Evolutionary conservation across 257 asterid species (phyloP).

Genomic region (Parsonsia alboflavescens): DNA sequence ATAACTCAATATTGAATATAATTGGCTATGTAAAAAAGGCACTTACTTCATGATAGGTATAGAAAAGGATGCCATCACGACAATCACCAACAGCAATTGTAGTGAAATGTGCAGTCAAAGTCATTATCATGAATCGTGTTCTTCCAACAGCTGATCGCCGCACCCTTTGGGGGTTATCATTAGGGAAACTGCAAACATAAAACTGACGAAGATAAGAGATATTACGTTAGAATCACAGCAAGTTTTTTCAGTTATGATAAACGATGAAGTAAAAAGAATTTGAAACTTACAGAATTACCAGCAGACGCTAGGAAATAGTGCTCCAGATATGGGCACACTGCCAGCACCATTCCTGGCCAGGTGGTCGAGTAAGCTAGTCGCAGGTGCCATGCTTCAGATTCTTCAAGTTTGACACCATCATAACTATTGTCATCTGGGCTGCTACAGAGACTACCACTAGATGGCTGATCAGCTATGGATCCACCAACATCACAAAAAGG

Average conservation of each 20-base stretch:
- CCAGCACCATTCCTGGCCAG: constrained; percentile 87
- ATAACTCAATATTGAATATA: background rate
- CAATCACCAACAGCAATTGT: constrained; percentile 99
- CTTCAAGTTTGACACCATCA: constrained; percentile 78
- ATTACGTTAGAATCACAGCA: background rate
- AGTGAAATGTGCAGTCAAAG: constrained; percentile 72
- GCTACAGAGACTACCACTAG: constrained; percentile 70
- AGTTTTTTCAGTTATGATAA: constrained; percentile 1
- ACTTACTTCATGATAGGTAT: constrained; percentile 79
- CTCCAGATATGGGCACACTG: constrained; percentile 83
- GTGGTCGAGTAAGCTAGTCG: constrained; percentile 53
- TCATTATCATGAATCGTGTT: constrained; percentile 78
- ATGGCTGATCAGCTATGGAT: constrained; percentile 56
- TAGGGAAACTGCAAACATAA: constrained; percentile 76
- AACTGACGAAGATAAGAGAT: constrained; percentile 44
- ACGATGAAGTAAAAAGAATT: constrained; percentile 2
- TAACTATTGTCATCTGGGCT: constrained; percentile 77
- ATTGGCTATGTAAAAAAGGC: background rate
- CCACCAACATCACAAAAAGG: constrained; percentile 49
- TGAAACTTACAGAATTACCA: constrained; percentile 75
- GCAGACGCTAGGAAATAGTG: constrained; percentile 83
- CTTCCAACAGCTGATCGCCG: constrained; percentile 60
- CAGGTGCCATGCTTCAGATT: constrained; percentile 77
- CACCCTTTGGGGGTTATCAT: constrained; percentile 65
- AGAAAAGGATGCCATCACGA: constrained; percentile 93